Conservation (phyloP, 768 basidiomycete species). For the Arthromyces matolae region DNA sequence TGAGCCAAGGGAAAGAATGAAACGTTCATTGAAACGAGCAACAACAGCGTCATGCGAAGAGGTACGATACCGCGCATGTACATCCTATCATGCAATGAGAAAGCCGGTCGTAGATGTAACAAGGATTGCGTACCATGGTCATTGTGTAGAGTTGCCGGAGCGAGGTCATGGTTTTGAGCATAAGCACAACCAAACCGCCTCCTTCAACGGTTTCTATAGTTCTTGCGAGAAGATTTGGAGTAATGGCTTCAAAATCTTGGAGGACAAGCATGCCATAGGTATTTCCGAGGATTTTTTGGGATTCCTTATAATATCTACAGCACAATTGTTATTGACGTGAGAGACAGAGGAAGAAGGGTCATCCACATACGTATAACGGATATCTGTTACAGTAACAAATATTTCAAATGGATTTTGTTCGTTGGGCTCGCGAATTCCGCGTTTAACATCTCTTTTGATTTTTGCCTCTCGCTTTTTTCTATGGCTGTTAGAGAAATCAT, state of each 20-base stretch:
- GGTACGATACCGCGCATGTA: conserved; percentile 91
- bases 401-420: conserved; percentile 98
- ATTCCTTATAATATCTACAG: conserved; percentile 17
- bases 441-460: conserved; percentile 94
- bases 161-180: conserved; percentile 94
- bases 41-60: conserved; percentile 83
- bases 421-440: conserved; percentile 89
- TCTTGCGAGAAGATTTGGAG: conserved; percentile 92
- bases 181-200: conserved; percentile 81
- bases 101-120: not conserved
- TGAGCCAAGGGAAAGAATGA: conserved; percentile 93
- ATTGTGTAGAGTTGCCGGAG: conserved; percentile 89
- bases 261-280: conserved; percentile 97
- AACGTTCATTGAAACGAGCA: conserved; percentile 98
- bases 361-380: conserved; percentile 83
- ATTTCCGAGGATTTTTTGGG: conserved; percentile 63
- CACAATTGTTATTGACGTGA: not conserved
- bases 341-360: not conserved
- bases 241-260: conserved; percentile 98
- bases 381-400: conserved; percentile 97
- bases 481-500: conserved; percentile 48
- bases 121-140: conserved; percentile 57
- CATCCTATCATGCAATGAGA: conserved; percentile 58
- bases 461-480: conserved; percentile 96
- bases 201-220: conserved; percentile 99